Percentiles rank a stretch among this genome's conserved stretches.
phyloP scores from a whole-genome alignment of 768 basidiomycete species.

The Lactarius tabidus region DNA sequence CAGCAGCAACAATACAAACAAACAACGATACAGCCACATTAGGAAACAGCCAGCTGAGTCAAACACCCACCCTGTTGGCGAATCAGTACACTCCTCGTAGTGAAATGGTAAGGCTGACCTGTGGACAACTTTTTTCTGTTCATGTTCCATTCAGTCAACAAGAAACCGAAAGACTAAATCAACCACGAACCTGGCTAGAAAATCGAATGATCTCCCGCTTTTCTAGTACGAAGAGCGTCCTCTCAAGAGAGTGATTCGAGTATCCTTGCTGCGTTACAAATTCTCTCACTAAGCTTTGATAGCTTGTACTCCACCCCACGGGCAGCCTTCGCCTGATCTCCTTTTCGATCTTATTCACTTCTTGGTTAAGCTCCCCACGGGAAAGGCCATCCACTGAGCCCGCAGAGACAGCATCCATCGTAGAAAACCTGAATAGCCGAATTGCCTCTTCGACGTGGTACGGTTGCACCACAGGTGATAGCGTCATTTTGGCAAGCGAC shows the following conservation, averaged over 20 bases:
- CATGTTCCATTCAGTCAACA: not conserved
- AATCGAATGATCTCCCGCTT: constrained; percentile 95
- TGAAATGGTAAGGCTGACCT: constrained; percentile 18
- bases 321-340: constrained; percentile 80
- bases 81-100: not conserved
- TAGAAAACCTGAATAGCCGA: constrained; percentile 96
- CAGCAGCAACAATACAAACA: constrained; percentile 1
- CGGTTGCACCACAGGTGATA: constrained; percentile 79
- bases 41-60: constrained; percentile 1
- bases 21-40: not conserved
- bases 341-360: constrained; percentile 86
- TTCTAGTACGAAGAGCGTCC: constrained; percentile 88
- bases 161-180: not conserved
- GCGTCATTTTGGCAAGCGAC: constrained; percentile 89
- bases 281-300: constrained; percentile 87
- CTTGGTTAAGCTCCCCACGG: constrained; percentile 87
- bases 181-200: constrained; percentile 52
- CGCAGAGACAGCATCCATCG: constrained; percentile 97
- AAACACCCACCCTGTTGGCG: constrained; percentile 23
- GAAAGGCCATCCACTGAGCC: constrained; percentile 92
- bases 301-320: constrained; percentile 96
- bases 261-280: constrained; percentile 93
- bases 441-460: constrained; percentile 98
- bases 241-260: constrained; percentile 84
- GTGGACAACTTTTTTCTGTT: constrained; percentile 27